Conservation (phyloP, 2,329 filamentous ascomycete species). For the Fusarium virguliforme region DNA sequence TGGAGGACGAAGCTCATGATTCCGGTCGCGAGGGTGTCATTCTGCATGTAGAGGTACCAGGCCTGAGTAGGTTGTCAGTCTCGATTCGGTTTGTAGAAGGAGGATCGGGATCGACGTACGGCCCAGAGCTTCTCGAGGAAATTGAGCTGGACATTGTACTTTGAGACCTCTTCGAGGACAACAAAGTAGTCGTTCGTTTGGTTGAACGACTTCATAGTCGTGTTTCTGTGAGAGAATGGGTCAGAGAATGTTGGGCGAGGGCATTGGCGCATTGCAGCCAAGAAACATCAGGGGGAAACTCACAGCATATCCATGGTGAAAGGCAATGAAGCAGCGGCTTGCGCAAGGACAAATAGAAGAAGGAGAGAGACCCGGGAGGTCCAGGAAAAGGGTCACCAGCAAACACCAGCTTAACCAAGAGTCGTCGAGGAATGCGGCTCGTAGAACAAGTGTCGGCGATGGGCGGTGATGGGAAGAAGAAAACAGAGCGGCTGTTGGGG, state of each 20-base stretch:
- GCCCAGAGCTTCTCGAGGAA: constrained; percentile 91
- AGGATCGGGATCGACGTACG: constrained; percentile 62
- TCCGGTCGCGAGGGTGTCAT: constrained; percentile 95
- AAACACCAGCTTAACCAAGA: constrained; percentile 43
- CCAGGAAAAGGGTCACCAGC: constrained; percentile 35
- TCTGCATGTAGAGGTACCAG: constrained; percentile 99
- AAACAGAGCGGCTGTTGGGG: constrained; percentile 50
- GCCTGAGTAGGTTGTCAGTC: constrained; percentile 64
- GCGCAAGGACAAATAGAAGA: constrained; percentile 25
- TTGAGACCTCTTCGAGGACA: constrained; percentile 75
- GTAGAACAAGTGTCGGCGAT: constrained; percentile 42
- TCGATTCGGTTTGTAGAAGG: constrained; percentile 17
- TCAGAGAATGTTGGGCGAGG: constrained; percentile 37
- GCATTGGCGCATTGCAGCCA: constrained; percentile 28
- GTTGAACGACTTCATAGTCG: constrained; percentile 66
- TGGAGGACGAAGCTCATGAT: constrained; percentile 98
- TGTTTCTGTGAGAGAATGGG: constrained; percentile 60
- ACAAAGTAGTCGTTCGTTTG: constrained; percentile 68
- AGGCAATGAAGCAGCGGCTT: constrained; percentile 19
- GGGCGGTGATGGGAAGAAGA: constrained; percentile 47
- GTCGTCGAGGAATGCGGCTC: constrained; percentile 44
- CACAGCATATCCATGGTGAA: constrained; percentile 49
- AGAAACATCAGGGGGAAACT: constrained; percentile 43
- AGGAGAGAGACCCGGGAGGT: constrained; percentile 25
- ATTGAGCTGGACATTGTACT: constrained; percentile 89